phyloP scores from a whole-genome alignment of 2,329 filamentous ascomycete genomes.

The Cercospora sp. region DNA sequence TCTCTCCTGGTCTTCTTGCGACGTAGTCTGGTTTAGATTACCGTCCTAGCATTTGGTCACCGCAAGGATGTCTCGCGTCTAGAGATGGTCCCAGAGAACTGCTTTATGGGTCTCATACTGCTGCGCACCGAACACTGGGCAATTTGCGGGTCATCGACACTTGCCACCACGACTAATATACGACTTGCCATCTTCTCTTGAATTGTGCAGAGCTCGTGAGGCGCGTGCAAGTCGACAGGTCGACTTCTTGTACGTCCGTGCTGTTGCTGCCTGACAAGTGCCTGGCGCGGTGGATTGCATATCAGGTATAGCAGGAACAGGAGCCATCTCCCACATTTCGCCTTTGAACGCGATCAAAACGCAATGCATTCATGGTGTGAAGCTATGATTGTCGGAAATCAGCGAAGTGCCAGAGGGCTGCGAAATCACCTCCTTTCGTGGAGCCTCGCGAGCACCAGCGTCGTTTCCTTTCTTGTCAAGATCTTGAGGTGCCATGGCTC shows the following conservation, averaged over 20 bases:
- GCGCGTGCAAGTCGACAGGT: not conserved
- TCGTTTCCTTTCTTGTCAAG: not conserved
- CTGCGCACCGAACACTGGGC: not conserved
- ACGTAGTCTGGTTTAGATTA: not conserved
- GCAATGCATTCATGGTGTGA: not conserved
- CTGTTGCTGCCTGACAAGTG: not conserved
- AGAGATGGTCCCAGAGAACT: not conserved
- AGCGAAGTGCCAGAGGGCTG: not conserved
- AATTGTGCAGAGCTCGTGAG: not conserved
- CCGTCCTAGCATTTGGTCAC: not conserved
- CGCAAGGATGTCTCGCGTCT: not conserved
- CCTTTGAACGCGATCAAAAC: not conserved
- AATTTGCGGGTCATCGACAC: not conserved
- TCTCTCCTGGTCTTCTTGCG: not conserved
- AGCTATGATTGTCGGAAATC: not conserved
- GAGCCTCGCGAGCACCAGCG: not conserved
- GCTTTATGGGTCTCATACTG: not conserved
- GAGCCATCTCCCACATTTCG: not conserved
- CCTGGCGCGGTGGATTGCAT: not conserved
- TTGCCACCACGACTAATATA: not conserved
- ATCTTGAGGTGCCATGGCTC: not conserved
- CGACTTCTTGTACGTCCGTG: not conserved
- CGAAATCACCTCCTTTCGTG: not conserved
- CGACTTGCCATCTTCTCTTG: not conserved
- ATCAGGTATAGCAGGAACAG: not conserved